phyloP scores from a whole-genome alignment of 768 basidiomycete genomes.

The Cyclocybe aegerita region DNA sequence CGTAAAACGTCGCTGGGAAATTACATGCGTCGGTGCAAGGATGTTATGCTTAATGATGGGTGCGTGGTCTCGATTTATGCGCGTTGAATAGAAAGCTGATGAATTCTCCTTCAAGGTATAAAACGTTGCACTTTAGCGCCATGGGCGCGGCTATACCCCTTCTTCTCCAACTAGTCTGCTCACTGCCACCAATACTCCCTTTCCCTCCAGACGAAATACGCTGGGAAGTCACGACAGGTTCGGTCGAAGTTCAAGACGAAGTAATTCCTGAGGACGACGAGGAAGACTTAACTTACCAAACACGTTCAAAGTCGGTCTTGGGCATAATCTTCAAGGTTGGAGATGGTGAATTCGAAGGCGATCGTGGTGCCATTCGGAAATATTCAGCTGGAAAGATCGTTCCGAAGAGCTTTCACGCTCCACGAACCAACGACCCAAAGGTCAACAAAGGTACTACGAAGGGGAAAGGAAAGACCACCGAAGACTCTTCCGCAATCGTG shows the following conservation, averaged over 20 bases:
- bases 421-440: conserved; percentile 2
- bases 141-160: conserved; percentile 92
- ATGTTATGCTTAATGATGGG: conserved; percentile 71
- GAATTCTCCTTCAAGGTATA: conserved; percentile 48
- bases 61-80: conserved; percentile 28
- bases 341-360: conserved; percentile 53
- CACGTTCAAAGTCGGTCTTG: conserved; percentile 71
- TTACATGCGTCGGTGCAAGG: conserved; percentile 79
- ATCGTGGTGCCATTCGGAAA: conserved; percentile 24
- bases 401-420: conserved; percentile 9
- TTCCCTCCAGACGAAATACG: conserved; percentile 62
- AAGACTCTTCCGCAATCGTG: conserved; percentile 14
- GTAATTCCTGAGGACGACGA: conserved; percentile 73
- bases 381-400: conserved; percentile 24
- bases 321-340: conserved; percentile 61
- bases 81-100: not conserved
- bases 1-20: conserved; percentile 71
- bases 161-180: conserved; percentile 65
- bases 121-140: conserved; percentile 71
- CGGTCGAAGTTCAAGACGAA: conserved; percentile 77
- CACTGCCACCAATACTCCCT: conserved; percentile 73
- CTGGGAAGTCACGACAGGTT: conserved; percentile 64
- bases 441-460: conserved; percentile 6
- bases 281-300: conserved; percentile 64
- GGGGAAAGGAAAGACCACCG: conserved; percentile 10